Base-by-base conservation (phyloP, 2,329 filamentous ascomycete species). In the Diplodia corticola region DNA sequence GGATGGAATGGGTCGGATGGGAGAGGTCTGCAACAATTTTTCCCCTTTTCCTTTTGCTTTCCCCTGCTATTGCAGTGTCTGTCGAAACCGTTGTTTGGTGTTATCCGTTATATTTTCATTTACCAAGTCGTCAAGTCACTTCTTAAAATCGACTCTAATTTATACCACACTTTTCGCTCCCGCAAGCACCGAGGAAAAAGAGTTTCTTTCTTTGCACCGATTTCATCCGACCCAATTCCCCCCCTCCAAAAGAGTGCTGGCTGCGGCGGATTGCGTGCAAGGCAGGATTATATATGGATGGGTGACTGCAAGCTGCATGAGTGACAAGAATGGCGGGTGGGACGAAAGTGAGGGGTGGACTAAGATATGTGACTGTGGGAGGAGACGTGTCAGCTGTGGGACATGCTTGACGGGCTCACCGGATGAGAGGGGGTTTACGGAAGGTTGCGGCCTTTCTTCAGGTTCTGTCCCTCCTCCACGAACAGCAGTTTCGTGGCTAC, bases 71-170 rank as follows among this genome's bases (percentile, higher is more conserved):
- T 37, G 54, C 54, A 44, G 17, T 33, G 17, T 17, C 26, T 50
- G 44, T 63, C 17, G 35, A 50, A 35, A 35, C n/a, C 26, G 24
- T 48, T 24, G 33, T 5, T 51, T 61, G 48, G 44, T 63, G 59
- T 51, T 63, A 22, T 30, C n/a, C 40, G 30, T 63, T 53, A 35
- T 22, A 5, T 35, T 20, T 24, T 28, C 28, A n/a, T 61, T 49
- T 48, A 13, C 44, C 40, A 40, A 60, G 37, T 60, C 55, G 37
- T 60, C 40, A 30, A 33, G 13, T 20, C 35, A 22, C 37, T 24
- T 60, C 46, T 24, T 60, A 63, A 63, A 63, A 63, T 63, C 59
- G 48, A 63, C 59, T 63, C 30, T 63, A 63, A 63, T 63, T 20
- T 48, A 60, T 60, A 60, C 40, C 37, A 60, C 37, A 44, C 55